Evolutionary conservation across 2,329 filamentous ascomycete genomes (phyloP).

Genomic region (Teratosphaeria gauchensis): DNA sequence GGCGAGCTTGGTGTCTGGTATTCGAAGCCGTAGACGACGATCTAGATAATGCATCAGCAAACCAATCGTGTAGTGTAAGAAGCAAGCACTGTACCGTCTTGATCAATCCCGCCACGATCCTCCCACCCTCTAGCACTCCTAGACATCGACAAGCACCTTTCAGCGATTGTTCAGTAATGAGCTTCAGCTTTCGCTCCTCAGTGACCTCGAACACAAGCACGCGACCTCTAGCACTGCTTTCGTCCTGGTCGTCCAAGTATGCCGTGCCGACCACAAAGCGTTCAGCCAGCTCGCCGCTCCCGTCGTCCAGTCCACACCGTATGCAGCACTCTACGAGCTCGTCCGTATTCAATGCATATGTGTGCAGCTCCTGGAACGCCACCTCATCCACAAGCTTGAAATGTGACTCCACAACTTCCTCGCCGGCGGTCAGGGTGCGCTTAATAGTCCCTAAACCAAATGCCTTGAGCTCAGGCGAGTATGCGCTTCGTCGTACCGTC

Average conservation of each 20-base stretch:
- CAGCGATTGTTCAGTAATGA: conserved; percentile 58
- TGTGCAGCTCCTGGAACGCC: conserved; percentile 68
- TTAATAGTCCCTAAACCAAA: conserved; percentile 84
- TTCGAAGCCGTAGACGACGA: conserved; percentile 51
- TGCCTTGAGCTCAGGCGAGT: conserved; percentile 65
- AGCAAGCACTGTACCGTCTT: conserved; percentile 58
- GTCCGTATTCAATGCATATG: conserved; percentile 52
- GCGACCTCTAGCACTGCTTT: conserved; percentile 55
- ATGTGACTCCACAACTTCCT: conserved; percentile 68
- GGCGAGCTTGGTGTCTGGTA: conserved; percentile 44
- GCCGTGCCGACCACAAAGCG: conserved; percentile 88
- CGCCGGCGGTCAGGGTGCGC: conserved; percentile 58
- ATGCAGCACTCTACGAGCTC: conserved; percentile 84
- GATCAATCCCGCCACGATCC: conserved; percentile 76
- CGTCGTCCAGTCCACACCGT: conserved; percentile 59
- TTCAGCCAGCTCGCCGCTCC: conserved; percentile 50
- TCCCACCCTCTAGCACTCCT: conserved; percentile 56
- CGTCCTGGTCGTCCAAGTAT: conserved; percentile 51
- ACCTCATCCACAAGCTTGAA: conserved; percentile 88
- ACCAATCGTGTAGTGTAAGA: neutral
- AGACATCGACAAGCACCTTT: conserved; percentile 75
- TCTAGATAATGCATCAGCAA: conserved; percentile 29
- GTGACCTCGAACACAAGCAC: conserved; percentile 80
- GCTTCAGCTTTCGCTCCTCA: conserved; percentile 60
- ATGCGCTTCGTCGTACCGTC: conserved; percentile 78